Base-by-base conservation (phyloP, 2,329 filamentous ascomycete genomes). In the Xylogone sp. region DNA sequence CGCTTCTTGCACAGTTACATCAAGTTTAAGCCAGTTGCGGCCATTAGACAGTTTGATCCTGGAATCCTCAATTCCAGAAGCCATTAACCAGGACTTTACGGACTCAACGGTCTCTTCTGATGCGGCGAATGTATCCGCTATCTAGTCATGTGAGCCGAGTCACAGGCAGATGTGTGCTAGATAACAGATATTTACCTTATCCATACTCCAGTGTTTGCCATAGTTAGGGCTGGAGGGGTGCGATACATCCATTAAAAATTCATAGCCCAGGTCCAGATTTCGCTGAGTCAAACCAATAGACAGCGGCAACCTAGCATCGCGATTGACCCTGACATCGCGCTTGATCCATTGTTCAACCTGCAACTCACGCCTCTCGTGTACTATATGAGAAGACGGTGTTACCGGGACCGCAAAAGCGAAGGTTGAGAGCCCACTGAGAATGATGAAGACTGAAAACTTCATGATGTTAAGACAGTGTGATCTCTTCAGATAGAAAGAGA, bases 21-120 rank as follows among this genome's bases (percentile, higher is more conserved):
- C 63, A 44, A 69, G 59, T 53, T 59, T 53, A 16, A 64, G 42
- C 62, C 62, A 64, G 21, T 49, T 62, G 4, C 50, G 50, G 45
- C 58, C 53, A 27, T 61, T 53, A 1, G 79, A 78, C 43, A 80
- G 71, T 22, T 66, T 67, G 44, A 83, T 70, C 2, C 78, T 71
- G 3, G 71, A 68, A 2, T 64, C 62, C 10, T 68, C 59, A 42
- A 84, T 78, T 9, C 81, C 82, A 45, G 72, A 71, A 6, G 68
- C 65, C n/a, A 71, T 63, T 13, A 84, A 73, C 81, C 81, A 84
- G 6, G 68, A 57, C 57, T 72, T 71, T 42, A 82, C 75, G 1
- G 73, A 65, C 9, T 74, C 68, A 3, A 83, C 72, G 3, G 77
- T 68, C 24, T 78, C 73, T 3, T 61, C 44, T 16, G 62, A 61